Conservation (phyloP, 2,329 filamentous ascomycete species). For the Colletotrichum sp. region DNA sequence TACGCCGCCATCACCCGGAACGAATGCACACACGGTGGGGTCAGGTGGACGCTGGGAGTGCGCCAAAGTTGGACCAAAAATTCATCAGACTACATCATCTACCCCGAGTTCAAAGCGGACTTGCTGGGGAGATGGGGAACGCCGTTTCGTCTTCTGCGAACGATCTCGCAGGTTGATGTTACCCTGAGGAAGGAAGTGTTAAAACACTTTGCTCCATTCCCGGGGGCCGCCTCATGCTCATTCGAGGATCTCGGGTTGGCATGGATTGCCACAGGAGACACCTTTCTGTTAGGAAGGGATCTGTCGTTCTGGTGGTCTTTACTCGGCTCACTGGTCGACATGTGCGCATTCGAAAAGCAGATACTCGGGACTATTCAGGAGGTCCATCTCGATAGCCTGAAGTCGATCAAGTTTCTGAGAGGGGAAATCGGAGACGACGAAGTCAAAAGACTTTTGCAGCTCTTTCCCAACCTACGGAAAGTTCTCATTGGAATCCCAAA, state of each 20-base stretch:
- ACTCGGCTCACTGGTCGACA: background rate
- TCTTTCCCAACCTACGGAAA: background rate
- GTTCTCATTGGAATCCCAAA: background rate
- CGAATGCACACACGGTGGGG: background rate
- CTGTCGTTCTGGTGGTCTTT: background rate
- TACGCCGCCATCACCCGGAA: background rate
- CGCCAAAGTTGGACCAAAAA: background rate
- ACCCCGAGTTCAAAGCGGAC: background rate
- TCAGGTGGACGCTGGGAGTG: background rate
- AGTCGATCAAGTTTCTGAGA: background rate
- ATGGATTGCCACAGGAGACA: background rate
- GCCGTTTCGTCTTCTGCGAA: background rate
- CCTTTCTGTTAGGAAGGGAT: background rate
- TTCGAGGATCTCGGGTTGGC: too few relatives aligned
- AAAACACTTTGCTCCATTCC: background rate
- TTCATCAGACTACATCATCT: background rate
- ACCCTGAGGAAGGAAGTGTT: background rate
- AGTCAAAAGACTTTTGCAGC: background rate
- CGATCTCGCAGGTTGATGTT: background rate
- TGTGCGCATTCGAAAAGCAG: background rate
- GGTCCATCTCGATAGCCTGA: background rate
- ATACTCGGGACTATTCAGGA: background rate
- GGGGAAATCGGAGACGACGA: background rate
- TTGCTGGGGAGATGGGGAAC: background rate
- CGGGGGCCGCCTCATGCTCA: background rate